Conservation (phyloP, 1,284 basidiomycete genomes). For the Naganishia cerealis region DNA sequence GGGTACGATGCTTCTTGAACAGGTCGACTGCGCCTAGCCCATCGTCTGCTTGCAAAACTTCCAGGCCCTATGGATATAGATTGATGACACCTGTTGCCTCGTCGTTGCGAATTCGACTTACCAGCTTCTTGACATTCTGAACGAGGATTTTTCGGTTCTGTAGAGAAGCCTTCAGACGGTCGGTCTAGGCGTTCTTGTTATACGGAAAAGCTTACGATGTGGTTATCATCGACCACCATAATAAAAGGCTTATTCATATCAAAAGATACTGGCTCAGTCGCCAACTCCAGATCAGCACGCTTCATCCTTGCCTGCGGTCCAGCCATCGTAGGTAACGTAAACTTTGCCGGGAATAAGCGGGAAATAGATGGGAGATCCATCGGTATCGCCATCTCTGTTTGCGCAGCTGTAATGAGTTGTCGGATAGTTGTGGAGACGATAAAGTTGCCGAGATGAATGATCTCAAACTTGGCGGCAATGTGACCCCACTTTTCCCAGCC, state of each 20-base stretch:
- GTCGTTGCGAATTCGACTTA: conserved; percentile 7
- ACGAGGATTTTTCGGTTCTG: conserved; percentile 50
- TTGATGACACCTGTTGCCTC: conserved; percentile 5
- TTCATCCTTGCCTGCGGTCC: neutral
- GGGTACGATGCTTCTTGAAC: conserved; percentile 37
- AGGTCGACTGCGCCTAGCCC: conserved; percentile 47
- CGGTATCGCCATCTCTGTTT: neutral
- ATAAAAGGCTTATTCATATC: conserved; percentile 28
- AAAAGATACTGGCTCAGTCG: neutral
- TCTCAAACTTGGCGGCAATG: conserved; percentile 1
- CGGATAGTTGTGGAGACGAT: neutral
- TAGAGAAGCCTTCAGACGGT: neutral
- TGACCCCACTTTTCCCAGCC: neutral
- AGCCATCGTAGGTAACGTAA: neutral
- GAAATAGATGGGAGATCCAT: neutral
- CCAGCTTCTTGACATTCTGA: conserved; percentile 45
- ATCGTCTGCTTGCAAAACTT: conserved; percentile 43
- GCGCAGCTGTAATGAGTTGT: neutral
- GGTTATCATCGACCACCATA: conserved; percentile 52
- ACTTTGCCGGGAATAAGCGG: neutral
- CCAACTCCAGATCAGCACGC: neutral
- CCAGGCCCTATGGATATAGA: neutral
- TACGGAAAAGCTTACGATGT: conserved; percentile 35
- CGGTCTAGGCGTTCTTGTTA: neutral
- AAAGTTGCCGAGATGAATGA: neutral